Base-by-base conservation (phyloP, 768 basidiomycete species). In the Suillus weaverae region DNA sequence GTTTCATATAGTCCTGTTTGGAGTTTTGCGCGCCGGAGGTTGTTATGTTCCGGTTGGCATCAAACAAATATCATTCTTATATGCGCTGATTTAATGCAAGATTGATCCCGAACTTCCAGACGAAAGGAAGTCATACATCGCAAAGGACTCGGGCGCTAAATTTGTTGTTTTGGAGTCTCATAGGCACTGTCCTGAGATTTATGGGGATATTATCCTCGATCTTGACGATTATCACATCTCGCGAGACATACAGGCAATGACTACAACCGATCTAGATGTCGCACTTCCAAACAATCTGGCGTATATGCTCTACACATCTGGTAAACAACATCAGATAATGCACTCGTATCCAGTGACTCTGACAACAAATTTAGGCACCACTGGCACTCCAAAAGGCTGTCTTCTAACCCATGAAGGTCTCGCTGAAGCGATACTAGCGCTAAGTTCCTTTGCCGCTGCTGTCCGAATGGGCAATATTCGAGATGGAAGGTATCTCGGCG, bases 331-430 rank as follows among this genome's bases (percentile, higher is more conserved):
- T 39, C 18, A 57, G 9, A 57, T 20, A 26, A 6, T 26, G 20
- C 22, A 26, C 26, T 30, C 1, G 16, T 39, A 18, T 39, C 18
- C 22, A 57, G 38, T 30, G 38, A 20, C 39, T 39, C 61, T 18
- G 30, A 22, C 54, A 43, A 18, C 14, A 10, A 32, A 20, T 62
- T 59, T 33, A 83, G 83, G 83, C 4, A 85, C 83, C 4, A 84
- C 83, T 5, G 83, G 83, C 43, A 83, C 78, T 51, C 83, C 83
- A 3, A 85, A 85, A 69, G 83, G 83, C 26, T 85, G 83, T 67
- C 69, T 85, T 14, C 67, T 83, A 35, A 76, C 78, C 13, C 78
- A 79, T 35, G 64, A 66, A 1, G 77, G 79, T 16, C 69, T 79
- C n/a, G 66, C 66, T 18, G 74, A 73, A 64, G 78, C 77, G 7